phyloP scores from a whole-genome alignment of 164 flowering plant genomes.

The Piper longum region DNA sequence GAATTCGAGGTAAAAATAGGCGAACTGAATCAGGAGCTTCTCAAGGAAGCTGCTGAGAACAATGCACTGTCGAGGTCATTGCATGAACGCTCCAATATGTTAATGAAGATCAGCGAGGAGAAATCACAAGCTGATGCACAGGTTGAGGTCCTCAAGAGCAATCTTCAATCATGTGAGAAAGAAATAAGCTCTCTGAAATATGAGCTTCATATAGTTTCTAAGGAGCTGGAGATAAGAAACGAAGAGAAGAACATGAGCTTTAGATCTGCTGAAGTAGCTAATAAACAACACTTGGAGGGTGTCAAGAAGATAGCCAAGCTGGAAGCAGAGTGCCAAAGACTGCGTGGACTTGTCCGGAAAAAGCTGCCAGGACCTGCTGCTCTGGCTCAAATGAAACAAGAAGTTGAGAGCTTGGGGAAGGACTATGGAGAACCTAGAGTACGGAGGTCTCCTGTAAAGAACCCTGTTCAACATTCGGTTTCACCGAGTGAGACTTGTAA shows the following conservation, averaged over 20 bases:
- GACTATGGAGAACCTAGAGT: conserved; percentile 56
- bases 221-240: conserved; percentile 91
- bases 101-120: conserved; percentile 69
- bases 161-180: conserved; percentile 69
- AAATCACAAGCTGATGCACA: conserved; percentile 82
- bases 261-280: conserved; percentile 78
- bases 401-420: conserved; percentile 77
- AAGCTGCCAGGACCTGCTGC: conserved; percentile 99
- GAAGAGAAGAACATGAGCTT: conserved; percentile 95
- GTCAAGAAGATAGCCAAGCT: conserved; percentile 82
- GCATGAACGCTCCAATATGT: conserved; percentile 78
- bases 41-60: conserved; percentile 63
- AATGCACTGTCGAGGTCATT: conserved; percentile 74
- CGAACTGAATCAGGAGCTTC: conserved; percentile 64
- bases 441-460: conserved; percentile 55
- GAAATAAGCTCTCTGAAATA: conserved; percentile 82
- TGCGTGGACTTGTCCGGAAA: conserved; percentile 90
- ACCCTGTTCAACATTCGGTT: conserved; percentile 35
- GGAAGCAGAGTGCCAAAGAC: conserved; percentile 95
- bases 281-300: conserved; percentile 85
- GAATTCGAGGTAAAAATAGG: conserved; percentile 62
- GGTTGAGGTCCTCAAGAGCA: conserved; percentile 58
- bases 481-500: conserved; percentile 46
- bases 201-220: conserved; percentile 65
- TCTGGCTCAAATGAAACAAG: conserved; percentile 92